Percentiles rank a stretch among this genome's conserved stretches.
phyloP scores from a whole-genome alignment of 306 rosid species.

The Luffa acutangula region DNA sequence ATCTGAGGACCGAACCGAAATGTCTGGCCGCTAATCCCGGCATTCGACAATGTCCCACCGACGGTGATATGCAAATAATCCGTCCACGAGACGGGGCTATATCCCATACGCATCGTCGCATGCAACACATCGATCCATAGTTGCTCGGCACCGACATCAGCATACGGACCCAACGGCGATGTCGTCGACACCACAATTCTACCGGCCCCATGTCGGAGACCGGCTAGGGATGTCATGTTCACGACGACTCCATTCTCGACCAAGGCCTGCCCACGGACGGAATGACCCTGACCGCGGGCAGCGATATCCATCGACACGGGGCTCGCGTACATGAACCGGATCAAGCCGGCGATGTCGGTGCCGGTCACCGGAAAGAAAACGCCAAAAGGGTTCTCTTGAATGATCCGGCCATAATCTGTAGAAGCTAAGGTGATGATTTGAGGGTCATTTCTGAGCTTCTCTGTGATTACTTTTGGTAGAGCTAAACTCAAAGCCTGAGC shows the following conservation, averaged over 20 bases:
- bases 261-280: constrained; percentile 67
- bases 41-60: constrained; percentile 86
- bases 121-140: constrained; percentile 66
- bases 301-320: constrained; percentile 23
- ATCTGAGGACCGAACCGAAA: constrained; percentile 75
- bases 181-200: constrained; percentile 24
- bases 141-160: constrained; percentile 74
- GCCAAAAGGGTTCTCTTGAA: constrained; percentile 26
- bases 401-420: constrained; percentile 52
- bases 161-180: constrained; percentile 23
- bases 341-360: constrained; percentile 27
- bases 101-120: constrained; percentile 34
- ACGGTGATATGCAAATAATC: constrained; percentile 62
- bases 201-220: not conserved
- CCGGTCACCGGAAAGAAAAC: constrained; percentile 37
- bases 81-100: constrained; percentile 67
- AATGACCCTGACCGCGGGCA: constrained; percentile 70
- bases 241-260: constrained; percentile 57
- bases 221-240: constrained; percentile 43
- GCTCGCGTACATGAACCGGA: constrained; percentile 27
- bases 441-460: constrained; percentile 33
- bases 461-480: constrained; percentile 19
- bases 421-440: constrained; percentile 33
- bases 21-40: constrained; percentile 87
- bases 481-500: not conserved